Percentiles rank a stretch among this genome's conserved stretches.
Evolutionary conservation across 2,329 filamentous ascomycete genomes (phyloP).

Genomic region (Myriosclerotinia duriaeana): DNA sequence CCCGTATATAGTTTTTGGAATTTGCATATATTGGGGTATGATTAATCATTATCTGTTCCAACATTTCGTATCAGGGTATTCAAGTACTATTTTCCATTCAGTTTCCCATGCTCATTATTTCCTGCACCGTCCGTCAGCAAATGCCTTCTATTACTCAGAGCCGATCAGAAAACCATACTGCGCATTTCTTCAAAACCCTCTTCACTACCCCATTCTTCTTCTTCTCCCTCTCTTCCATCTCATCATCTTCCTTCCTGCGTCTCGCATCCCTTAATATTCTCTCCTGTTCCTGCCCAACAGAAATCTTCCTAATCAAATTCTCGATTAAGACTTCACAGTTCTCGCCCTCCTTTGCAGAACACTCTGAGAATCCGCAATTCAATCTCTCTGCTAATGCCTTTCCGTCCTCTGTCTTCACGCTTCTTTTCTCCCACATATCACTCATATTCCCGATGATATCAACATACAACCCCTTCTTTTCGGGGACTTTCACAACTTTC

Average conservation of each 20-base stretch:
- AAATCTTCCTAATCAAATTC: not conserved
- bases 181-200: conserved; percentile 5
- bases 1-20: not conserved
- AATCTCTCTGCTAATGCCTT: conserved; percentile 8
- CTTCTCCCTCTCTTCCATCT: not conserved
- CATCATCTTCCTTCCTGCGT: conserved; percentile 1
- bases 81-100: not conserved
- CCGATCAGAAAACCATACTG: not conserved
- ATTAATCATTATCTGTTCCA: not conserved
- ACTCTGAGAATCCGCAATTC: conserved; percentile 11
- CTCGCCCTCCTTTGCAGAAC: conserved; percentile 9
- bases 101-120: not conserved
- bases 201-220: conserved; percentile 14
- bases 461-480: conserved; percentile 5
- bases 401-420: conserved; percentile 5
- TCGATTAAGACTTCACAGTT: conserved; percentile 8
- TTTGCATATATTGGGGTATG: too few relatives aligned
- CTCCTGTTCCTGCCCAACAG: not conserved
- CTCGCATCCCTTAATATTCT: not conserved
- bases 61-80: not conserved
- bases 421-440: conserved; percentile 19
- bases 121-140: not conserved
- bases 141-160: not conserved
- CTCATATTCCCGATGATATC: conserved; percentile 12
- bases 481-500: not conserved